Conservation (phyloP, 176 grass and related monocot species). For the Oryza officinalis region DNA sequence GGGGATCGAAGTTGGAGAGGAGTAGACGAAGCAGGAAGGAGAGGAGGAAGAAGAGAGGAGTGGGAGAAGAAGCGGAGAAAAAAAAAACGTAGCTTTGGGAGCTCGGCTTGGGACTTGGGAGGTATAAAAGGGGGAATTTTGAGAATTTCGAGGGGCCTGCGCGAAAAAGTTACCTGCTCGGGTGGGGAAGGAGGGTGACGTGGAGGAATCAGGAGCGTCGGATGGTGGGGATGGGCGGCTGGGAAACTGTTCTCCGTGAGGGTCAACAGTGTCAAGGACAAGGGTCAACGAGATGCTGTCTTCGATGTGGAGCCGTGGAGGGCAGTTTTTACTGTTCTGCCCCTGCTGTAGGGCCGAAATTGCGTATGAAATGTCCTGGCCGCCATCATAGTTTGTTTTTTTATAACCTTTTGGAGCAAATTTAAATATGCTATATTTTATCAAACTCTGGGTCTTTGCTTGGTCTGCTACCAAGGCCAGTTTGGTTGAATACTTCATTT, state of each 20-base stretch:
- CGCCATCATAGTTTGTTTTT: neutral
- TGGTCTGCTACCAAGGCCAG: no score
- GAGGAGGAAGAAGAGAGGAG: neutral
- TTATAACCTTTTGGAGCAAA: neutral
- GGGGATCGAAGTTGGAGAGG: neutral
- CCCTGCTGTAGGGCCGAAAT: neutral
- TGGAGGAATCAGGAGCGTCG: neutral
- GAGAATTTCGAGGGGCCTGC: neutral
- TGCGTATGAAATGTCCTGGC: neutral
- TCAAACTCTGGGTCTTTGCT: neutral
- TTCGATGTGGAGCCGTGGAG: neutral
- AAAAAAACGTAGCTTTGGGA: neutral
- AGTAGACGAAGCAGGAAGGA: neutral
- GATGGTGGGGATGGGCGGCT: neutral
- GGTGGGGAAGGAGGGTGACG: neutral
- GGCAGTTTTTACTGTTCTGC: neutral
- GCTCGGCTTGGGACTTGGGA: neutral
- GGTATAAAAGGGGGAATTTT: neutral
- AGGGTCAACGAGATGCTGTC: constrained; percentile 26
- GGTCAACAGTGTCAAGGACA: constrained; percentile 47
- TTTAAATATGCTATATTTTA: neutral
- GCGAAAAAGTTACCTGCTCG: neutral
- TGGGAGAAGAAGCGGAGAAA: neutral
- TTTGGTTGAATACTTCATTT: no score
- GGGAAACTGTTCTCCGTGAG: neutral